A percentile compares a stretch with the other conserved stretches of the same genome.
phyloP scores from a whole-genome alignment of 2,329 filamentous ascomycete species.

The Sclerotinia subarctica region DNA sequence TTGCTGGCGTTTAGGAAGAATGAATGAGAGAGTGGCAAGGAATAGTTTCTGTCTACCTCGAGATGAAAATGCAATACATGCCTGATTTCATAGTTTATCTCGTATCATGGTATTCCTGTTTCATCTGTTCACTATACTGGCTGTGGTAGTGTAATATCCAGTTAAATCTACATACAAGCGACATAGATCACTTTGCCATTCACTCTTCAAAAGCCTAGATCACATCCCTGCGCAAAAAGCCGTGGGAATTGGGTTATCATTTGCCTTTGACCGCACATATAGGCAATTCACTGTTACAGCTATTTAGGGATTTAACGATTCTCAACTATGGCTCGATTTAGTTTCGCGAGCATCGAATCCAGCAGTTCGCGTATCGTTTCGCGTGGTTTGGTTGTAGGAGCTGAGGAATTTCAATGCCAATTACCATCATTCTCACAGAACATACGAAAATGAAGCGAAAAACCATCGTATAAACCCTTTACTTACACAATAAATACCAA shows the following conservation, averaged over 20 bases:
- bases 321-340: too few species aligned
- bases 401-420: too few species aligned
- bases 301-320: too few species aligned
- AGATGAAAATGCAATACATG: not conserved
- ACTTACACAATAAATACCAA: too few species aligned
- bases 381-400: too few species aligned
- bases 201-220: not conserved
- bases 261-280: not conserved
- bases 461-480: too few species aligned
- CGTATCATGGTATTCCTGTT: not conserved
- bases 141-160: not conserved
- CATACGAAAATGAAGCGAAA: too few species aligned
- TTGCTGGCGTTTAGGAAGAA: constrained; percentile 13
- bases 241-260: not conserved
- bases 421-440: too few species aligned
- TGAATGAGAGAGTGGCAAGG: not conserved
- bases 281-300: too few species aligned
- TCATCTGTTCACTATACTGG: not conserved
- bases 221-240: not conserved
- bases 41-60: not conserved
- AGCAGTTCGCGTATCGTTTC: too few species aligned
- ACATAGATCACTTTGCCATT: not conserved
- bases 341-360: too few species aligned
- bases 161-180: not conserved
- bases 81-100: not conserved